Evolutionary conservation across 2,329 filamentous ascomycete genomes (phyloP).

Genomic region (Aspergillus cejpii): DNA sequence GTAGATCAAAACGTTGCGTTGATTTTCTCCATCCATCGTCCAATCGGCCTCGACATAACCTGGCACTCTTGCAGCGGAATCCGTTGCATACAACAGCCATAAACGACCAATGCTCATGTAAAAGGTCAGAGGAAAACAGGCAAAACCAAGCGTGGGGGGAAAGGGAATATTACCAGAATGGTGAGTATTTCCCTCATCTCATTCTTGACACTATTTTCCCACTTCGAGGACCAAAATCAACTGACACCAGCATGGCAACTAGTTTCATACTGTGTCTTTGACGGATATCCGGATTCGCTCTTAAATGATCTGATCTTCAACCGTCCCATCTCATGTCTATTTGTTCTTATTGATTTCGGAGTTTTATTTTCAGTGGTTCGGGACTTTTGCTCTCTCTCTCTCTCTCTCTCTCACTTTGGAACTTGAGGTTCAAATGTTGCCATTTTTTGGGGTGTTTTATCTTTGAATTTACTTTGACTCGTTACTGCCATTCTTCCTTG

Average conservation of each 20-base stretch:
- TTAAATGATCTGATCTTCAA: no score
- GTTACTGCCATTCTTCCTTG: no score
- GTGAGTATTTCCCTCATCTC: conserved; percentile 1
- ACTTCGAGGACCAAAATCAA: neutral
- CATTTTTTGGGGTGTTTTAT: no score
- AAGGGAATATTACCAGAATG: conserved; percentile 23
- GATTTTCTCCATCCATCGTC: neutral
- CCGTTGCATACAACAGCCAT: conserved; percentile 5
- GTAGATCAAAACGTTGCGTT: conserved; percentile 17
- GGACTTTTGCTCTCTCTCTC: neutral
- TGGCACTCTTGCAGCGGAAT: no score
- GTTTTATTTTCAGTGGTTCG: neutral
- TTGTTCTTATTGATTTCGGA: neutral
- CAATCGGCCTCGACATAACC: neutral
- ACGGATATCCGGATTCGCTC: neutral
- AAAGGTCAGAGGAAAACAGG: conserved; percentile 6
- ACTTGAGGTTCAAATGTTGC: neutral
- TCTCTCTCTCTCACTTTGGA: neutral
- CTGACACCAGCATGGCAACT: neutral
- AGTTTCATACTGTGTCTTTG: neutral
- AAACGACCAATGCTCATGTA: neutral
- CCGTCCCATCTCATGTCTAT: no score
- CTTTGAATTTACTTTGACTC: no score
- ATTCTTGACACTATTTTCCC: no score
- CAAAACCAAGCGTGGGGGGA: conserved; percentile 32